Percentiles rank a stretch among this genome's conserved stretches.
Conservation (phyloP, 768 basidiomycete species). For the Naganishia kalamii region DNA sequence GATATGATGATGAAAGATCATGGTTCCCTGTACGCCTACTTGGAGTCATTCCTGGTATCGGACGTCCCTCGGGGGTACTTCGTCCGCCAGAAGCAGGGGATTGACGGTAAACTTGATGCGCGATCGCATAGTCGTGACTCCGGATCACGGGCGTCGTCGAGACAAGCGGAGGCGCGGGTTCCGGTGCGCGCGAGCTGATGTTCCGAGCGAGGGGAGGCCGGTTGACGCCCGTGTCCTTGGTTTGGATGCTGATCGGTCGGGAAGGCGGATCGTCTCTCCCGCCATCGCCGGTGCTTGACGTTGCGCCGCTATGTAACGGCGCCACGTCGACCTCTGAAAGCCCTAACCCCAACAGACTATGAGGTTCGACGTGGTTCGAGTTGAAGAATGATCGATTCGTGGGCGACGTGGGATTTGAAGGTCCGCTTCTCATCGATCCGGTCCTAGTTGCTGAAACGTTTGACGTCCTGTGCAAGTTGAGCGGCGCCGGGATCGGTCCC, state of each 20-base stretch:
- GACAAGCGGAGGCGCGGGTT: constrained; percentile 71
- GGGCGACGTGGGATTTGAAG: constrained; percentile 9
- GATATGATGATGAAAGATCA: not conserved
- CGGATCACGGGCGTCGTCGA: constrained; percentile 76
- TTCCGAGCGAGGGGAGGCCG: not conserved
- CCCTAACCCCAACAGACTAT: constrained; percentile 1
- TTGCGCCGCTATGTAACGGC: not conserved
- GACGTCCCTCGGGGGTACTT: not conserved
- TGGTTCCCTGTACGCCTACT: not conserved
- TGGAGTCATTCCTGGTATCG: not conserved
- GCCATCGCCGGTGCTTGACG: constrained; percentile 32
- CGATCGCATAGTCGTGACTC: constrained; percentile 64
- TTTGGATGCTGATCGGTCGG: constrained; percentile 57
- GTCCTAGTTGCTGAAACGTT: not conserved
- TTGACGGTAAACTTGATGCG: constrained; percentile 51
- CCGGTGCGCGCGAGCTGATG: constrained; percentile 25
- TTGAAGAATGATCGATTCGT: not conserved
- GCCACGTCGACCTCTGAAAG: not conserved
- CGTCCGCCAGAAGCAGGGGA: constrained; percentile 52
- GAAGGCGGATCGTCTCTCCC: constrained; percentile 50
- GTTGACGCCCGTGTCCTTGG: constrained; percentile 49
- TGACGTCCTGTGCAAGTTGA: not conserved
- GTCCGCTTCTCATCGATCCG: not conserved
- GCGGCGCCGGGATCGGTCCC: not conserved
- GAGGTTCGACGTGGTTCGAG: not conserved